Base-by-base conservation (phyloP, 768 basidiomycete genomes). In the Amanita inopinata region DNA sequence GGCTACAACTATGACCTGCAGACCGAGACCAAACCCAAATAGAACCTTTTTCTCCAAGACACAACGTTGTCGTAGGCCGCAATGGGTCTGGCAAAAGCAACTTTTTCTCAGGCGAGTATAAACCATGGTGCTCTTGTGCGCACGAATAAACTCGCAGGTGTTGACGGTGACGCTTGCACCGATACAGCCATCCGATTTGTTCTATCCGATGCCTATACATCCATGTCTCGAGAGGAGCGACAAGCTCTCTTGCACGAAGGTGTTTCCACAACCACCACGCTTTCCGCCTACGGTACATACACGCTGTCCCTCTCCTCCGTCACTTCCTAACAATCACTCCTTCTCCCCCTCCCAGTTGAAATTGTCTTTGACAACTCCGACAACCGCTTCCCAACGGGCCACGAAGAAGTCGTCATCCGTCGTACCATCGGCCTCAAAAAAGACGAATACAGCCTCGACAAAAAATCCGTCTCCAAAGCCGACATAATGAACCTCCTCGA, bases 51-150 rank as follows among this genome's bases (percentile, higher is more conserved):
- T 88, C 83, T 15, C 79, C 92, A 0, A 80, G 72, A 37, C 91
- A 96, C 58, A 98, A 98, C 63, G 92, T 98, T 8, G 91, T 98
- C 6, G 93, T 98, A 5, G 94, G 96, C 10, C 68, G 96, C 32
- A 98, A 99, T 74, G 96, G 96, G 9, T 90, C 87, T 4, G 96
- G 96, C 38, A 99, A 99, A 70, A 92, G 88, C 55, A 99, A 98
- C 60, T 98, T 99, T 72, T 99, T 99, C 61, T 82, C 88, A 27
- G 92, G 89, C 85, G 39, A 50, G 81, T 58, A n/a, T 27, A n/a
- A 7, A 28, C 7, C 4, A n/a, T 4, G 14, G 11, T 12, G n/a
- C n/a, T n/a, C 17, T 46, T 9, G 31, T 15, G 18, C 31, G 31
- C 19, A 27, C 17, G 5, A 19, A 5, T 3, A 22, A 12, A n/a